Conservation (phyloP, 1,139 yeast species). For the Taphrina wiesneri region DNA sequence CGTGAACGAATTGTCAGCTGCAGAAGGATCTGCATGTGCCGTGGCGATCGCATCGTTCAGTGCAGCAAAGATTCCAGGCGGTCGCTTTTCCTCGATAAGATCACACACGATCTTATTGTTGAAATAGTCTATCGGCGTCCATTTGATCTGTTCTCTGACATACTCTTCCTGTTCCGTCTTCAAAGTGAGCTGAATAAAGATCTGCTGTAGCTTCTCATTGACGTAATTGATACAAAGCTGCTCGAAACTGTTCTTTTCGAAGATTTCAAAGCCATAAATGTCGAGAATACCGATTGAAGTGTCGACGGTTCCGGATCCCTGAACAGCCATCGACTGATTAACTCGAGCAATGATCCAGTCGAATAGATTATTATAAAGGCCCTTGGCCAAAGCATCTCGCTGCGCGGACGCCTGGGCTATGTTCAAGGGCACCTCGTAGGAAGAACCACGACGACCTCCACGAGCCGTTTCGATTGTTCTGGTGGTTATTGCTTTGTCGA, state of each 20-base stretch:
- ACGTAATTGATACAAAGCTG: conserved; percentile 97
- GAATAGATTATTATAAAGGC: conserved; percentile 84
- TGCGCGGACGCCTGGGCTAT: conserved; percentile 91
- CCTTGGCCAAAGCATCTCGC: conserved; percentile 93
- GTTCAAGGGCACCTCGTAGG: conserved; percentile 91
- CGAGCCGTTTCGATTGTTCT: conserved; percentile 80
- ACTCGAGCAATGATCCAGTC: conserved; percentile 98
- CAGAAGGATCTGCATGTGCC: conserved; percentile 95
- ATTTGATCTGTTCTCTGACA: conserved; percentile 87
- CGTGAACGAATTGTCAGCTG: conserved; percentile 95
- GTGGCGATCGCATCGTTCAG: conserved; percentile 96
- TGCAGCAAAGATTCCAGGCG: conserved; percentile 96
- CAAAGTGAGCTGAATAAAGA: conserved; percentile 89
- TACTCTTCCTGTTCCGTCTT: conserved; percentile 98
- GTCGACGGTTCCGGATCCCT: conserved; percentile 43
- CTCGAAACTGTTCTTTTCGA: conserved; percentile 94
- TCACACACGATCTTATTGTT: conserved; percentile 97
- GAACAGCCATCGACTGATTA: conserved; percentile 66
- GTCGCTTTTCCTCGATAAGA: conserved; percentile 87
- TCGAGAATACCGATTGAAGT: conserved; percentile 88
- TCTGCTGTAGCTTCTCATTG: conserved; percentile 94
- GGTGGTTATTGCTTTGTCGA: conserved; percentile 70
- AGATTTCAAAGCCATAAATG: conserved; percentile 97
- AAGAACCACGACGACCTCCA: conserved; percentile 84
- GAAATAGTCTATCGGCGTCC: conserved; percentile 98